Percentiles rank a stretch among this genome's conserved stretches.
Evolutionary conservation across 352 stramenopile genomes (phyloP).

Genomic region (Elongisporangium prolatum): DNA sequence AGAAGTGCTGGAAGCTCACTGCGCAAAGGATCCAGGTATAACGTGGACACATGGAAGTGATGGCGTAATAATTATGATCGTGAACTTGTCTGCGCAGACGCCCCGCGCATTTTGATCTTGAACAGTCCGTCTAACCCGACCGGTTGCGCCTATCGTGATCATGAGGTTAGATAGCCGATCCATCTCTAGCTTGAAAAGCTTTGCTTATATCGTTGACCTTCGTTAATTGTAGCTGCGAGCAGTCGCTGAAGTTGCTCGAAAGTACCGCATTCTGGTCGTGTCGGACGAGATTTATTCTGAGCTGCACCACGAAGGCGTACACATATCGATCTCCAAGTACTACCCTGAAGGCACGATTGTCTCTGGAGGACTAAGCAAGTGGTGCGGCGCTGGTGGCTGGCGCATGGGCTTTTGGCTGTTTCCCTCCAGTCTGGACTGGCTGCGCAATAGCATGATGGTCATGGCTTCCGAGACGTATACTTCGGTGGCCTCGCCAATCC

Average conservation of each 20-base stretch:
- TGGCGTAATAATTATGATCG: not conserved
- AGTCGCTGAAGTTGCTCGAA: slow-evolving; percentile 67
- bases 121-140: slow-evolving; percentile 87
- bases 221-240: slow-evolving; percentile 57
- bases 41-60: not conserved
- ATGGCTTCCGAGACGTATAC: slow-evolving; percentile 89
- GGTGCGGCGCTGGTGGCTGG: slow-evolving; percentile 84
- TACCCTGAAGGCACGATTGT: slow-evolving; percentile 88
- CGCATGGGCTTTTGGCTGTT: slow-evolving; percentile 88
- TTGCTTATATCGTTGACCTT: slow-evolving; percentile 1
- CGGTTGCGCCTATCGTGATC: slow-evolving; percentile 72
- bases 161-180: slow-evolving; percentile 35
- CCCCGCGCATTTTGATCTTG: slow-evolving; percentile 79
- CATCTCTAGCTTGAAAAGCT: not conserved
- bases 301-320: slow-evolving; percentile 63
- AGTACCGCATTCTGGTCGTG: slow-evolving; percentile 86
- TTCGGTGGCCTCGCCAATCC: slow-evolving; percentile 80
- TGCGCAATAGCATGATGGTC: slow-evolving; percentile 84
- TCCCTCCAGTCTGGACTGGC: slow-evolving; percentile 65
- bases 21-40: slow-evolving; percentile 70
- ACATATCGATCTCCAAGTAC: slow-evolving; percentile 81
- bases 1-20: slow-evolving; percentile 78
- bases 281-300: slow-evolving; percentile 90
- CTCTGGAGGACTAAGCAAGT: slow-evolving; percentile 83
- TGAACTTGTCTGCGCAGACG: slow-evolving; percentile 28